Evolutionary conservation across 2,329 filamentous ascomycete genomes (phyloP).

Genomic region (Neofusicoccum cordaticola): DNA sequence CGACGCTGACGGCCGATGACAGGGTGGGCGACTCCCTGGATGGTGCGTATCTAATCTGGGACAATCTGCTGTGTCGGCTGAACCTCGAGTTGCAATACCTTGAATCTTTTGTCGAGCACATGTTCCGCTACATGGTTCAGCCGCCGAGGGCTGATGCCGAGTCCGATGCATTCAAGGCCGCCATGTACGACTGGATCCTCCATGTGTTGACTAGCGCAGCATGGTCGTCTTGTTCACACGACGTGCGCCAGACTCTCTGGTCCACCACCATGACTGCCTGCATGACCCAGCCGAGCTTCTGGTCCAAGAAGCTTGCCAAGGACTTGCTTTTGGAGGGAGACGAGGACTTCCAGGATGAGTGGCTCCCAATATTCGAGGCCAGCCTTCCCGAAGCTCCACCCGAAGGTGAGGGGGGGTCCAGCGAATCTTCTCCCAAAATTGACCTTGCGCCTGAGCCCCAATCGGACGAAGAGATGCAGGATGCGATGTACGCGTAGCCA

Average conservation of each 20-base stretch:
- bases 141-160: slow-evolving; percentile 20
- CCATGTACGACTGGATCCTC: slow-evolving; percentile 46
- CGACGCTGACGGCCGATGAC: slow-evolving; percentile 1
- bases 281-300: slow-evolving; percentile 37
- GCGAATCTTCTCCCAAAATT: neutral
- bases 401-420: neutral
- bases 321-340: slow-evolving; percentile 28
- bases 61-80: slow-evolving; percentile 38
- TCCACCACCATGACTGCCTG: slow-evolving; percentile 14
- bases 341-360: slow-evolving; percentile 24
- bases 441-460: neutral
- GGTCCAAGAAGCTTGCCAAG: slow-evolving; percentile 37
- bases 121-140: slow-evolving; percentile 35
- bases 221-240: slow-evolving; percentile 32
- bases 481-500: slow-evolving; percentile 7
- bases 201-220: slow-evolving; percentile 44
- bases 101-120: slow-evolving; percentile 36
- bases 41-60: slow-evolving; percentile 45
- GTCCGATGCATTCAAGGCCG: slow-evolving; percentile 12
- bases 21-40: slow-evolving; percentile 10
- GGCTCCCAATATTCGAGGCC: slow-evolving; percentile 35
- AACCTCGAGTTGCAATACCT: slow-evolving; percentile 23
- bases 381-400: slow-evolving; percentile 19
- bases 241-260: slow-evolving; percentile 8
- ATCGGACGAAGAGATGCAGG: slow-evolving; percentile 11